Base-by-base conservation (phyloP, 805 yeast species). In the Metschnikowia shivogae region DNA sequence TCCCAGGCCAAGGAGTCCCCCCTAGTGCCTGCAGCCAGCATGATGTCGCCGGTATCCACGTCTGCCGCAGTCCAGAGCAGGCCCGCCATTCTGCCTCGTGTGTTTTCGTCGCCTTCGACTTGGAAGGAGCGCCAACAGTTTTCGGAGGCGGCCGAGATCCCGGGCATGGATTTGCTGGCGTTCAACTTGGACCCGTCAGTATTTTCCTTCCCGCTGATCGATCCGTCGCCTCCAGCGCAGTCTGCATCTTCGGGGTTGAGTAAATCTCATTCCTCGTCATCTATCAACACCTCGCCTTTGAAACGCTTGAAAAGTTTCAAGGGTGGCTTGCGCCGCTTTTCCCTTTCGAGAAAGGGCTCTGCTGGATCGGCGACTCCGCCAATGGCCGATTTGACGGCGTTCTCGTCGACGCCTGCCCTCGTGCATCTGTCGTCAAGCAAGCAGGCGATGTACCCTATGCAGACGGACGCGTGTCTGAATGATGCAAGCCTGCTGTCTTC, bases 251-350 rank as follows among this genome's bases (percentile, higher is more conserved):
- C 36, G 24, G 42, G 11, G 3, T 24, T 39, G 30, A 14, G 30
- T 39, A 44, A 31, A 43, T 30, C 48, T 32, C 36, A 13, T 31
- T 35, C 36, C 29, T 32, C 45, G 26, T n/a, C 44, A 28, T 17
- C 39, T 30, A 29, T 39, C 29, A 58, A 47, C 49, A 52, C 61
- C 27, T 57, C 64, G 41, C 74, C 73, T 2, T 57, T 68, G 46
- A 62, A 62, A 42, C 58, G 71, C 39, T 57, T 70, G 40, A 68
- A 65, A 44, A 65, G 66, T 49, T 52, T 70, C 34, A 68, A 67
- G 42, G 61, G 63, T 13, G 70, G 72, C 4, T 67, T 71, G 14
- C 57, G 74, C 46, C 67, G 67, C 52, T 57, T 69, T 34, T 63
- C 70, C 13, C 53, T 69, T 20, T 49, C 51, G 7, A 52, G 55